Conservation (phyloP, 139 green algal genomes). For the Chlorella sp. region DNA sequence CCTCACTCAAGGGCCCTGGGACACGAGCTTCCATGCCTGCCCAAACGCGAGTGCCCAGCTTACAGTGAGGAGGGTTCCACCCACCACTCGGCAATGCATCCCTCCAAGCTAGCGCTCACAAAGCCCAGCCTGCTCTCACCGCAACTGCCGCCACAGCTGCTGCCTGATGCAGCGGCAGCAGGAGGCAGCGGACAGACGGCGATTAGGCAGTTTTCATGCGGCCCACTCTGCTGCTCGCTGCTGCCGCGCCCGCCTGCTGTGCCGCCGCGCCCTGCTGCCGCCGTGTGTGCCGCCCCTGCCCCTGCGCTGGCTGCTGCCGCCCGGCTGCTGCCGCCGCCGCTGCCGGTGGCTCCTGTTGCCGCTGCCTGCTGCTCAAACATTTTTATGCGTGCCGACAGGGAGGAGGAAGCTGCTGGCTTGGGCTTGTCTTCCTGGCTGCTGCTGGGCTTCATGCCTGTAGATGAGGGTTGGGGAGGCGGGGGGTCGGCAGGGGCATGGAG, state of each 20-base stretch:
- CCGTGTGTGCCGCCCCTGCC: neutral
- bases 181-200: neutral
- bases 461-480: no score
- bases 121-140: neutral
- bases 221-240: neutral
- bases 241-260: neutral
- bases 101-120: conserved; percentile 30
- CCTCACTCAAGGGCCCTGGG: no score
- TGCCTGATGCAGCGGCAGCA: neutral
- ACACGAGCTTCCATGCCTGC: no score
- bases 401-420: neutral
- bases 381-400: conserved; percentile 16
- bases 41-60: no score
- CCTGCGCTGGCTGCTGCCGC: neutral
- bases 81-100: conserved; percentile 23
- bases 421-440: neutral
- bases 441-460: neutral
- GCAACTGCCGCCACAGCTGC: neutral
- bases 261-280: neutral
- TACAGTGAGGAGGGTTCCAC: neutral
- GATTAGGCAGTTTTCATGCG: conserved; percentile 16
- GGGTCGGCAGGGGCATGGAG: no score
- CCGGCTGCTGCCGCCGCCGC: neutral
- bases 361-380: conserved; percentile 35
- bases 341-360: neutral